A percentile compares a stretch with the other conserved stretches of the same genome.
Conservation (phyloP, 2,329 filamentous ascomycete species). For the Stemphylium vesicarium region DNA sequence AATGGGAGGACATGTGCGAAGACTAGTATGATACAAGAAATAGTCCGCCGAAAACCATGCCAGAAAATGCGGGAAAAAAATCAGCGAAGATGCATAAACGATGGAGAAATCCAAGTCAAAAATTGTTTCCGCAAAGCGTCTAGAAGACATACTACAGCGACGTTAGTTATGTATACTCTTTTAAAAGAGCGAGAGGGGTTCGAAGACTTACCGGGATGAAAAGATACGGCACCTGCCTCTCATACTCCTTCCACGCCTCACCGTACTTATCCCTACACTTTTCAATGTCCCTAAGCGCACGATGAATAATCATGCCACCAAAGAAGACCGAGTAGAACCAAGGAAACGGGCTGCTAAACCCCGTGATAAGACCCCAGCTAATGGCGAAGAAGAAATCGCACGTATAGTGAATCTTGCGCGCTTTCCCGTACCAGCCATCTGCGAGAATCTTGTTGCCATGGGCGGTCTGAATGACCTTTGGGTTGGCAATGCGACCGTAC, state of each 20-base stretch:
- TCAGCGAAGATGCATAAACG: not conserved
- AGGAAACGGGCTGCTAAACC: constrained; percentile 80
- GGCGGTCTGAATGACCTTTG: constrained; percentile 74
- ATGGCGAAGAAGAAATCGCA: constrained; percentile 81
- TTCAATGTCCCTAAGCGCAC: constrained; percentile 76
- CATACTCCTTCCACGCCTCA: constrained; percentile 81
- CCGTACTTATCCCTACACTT: constrained; percentile 80
- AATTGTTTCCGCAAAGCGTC: not conserved
- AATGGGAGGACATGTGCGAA: constrained; percentile 13
- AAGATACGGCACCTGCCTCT: constrained; percentile 78
- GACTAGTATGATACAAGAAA: not conserved
- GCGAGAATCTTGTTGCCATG: constrained; percentile 78
- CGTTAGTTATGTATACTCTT: not conserved
- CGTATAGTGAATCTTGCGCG: constrained; percentile 81
- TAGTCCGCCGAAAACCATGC: not conserved
- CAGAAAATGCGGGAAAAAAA: too few relatives aligned
- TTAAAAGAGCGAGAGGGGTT: not conserved
- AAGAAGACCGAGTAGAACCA: constrained; percentile 93
- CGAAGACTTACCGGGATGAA: constrained; percentile 70
- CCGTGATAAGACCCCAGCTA: constrained; percentile 80
- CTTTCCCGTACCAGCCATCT: constrained; percentile 79
- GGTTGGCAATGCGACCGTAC: constrained; percentile 83
- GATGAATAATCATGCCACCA: constrained; percentile 77
- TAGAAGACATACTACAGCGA: constrained; percentile 8
- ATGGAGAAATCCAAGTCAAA: not conserved